Evolutionary conservation across 805 yeast genomes (phyloP).

Genomic region (Lipomyces starkeyi): DNA sequence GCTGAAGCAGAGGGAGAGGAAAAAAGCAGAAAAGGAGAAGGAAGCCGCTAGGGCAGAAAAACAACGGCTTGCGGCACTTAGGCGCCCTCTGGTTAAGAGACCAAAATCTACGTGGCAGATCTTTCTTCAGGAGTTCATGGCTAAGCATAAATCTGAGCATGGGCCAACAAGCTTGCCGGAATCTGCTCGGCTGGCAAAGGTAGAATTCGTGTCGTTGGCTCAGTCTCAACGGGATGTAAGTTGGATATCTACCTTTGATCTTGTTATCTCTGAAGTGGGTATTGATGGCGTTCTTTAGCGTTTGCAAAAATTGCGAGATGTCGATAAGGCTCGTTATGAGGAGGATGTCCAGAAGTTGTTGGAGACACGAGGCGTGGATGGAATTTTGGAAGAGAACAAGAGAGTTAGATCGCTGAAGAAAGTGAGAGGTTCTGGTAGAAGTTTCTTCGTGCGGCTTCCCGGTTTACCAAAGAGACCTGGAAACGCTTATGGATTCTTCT

Average conservation of each 20-base stretch:
- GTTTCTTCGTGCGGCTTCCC: neutral
- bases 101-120: constrained; percentile 3
- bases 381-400: constrained; percentile 3
- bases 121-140: neutral
- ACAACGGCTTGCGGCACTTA: neutral
- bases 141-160: neutral
- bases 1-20: neutral
- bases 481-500: constrained; percentile 9
- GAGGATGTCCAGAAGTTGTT: neutral
- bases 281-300: neutral
- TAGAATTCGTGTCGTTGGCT: neutral
- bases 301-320: neutral
- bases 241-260: neutral
- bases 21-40: neutral
- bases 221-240: neutral
- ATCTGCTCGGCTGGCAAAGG: constrained; percentile 2
- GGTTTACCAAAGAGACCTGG: constrained; percentile 2
- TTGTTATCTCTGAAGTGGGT: neutral
- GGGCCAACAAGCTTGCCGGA: neutral
- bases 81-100: neutral
- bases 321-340: neutral
- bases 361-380: neutral
- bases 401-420: neutral
- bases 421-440: neutral
- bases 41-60: neutral